phyloP scores from a whole-genome alignment of 352 stramenopile species.

The Pythium phragmitis region DNA sequence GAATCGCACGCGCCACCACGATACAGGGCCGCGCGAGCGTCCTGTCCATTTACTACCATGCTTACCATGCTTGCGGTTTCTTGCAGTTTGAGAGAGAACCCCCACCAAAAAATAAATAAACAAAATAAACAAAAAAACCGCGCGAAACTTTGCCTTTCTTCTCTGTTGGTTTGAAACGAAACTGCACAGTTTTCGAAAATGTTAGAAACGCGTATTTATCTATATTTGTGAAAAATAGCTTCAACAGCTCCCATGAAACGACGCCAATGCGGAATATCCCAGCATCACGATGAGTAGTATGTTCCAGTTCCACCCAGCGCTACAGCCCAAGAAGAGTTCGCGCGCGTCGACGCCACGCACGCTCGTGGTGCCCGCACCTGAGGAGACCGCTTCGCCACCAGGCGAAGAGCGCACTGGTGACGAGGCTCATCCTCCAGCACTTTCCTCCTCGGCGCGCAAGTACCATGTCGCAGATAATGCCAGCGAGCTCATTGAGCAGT shows the following conservation, averaged over 20 bases:
- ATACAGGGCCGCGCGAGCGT: background rate
- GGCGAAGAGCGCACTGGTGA: conserved; percentile 21
- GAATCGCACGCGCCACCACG: background rate
- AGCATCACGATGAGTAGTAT: conserved; percentile 36
- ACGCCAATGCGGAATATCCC: background rate
- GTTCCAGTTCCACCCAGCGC: conserved; percentile 39
- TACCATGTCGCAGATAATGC: conserved; percentile 19
- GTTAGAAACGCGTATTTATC: background rate
- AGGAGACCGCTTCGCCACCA: conserved; percentile 33
- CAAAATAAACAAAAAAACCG: conserved; percentile 9
- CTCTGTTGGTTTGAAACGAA: conserved; percentile 11
- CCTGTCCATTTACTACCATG: conserved; percentile 17
- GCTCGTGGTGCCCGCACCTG: conserved; percentile 31
- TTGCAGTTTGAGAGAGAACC: conserved; percentile 13
- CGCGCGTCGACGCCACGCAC: conserved; percentile 38
- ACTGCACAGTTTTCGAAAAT: conserved; percentile 9
- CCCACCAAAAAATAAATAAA: background rate
- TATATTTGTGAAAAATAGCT: conserved; percentile 4
- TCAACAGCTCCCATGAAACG: conserved; percentile 12
- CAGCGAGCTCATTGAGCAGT: background rate
- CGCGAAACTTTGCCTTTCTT: conserved; percentile 1
- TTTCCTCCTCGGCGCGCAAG: conserved; percentile 25
- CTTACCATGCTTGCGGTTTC: conserved; percentile 4
- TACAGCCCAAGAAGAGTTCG: conserved; percentile 29
- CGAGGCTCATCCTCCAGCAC: background rate